These are phyloP conservation scores for Tylopilus cervinicoccineus DNA, from an alignment of 768 basidiomycete species.

Conservation along the genomic window DNA sequence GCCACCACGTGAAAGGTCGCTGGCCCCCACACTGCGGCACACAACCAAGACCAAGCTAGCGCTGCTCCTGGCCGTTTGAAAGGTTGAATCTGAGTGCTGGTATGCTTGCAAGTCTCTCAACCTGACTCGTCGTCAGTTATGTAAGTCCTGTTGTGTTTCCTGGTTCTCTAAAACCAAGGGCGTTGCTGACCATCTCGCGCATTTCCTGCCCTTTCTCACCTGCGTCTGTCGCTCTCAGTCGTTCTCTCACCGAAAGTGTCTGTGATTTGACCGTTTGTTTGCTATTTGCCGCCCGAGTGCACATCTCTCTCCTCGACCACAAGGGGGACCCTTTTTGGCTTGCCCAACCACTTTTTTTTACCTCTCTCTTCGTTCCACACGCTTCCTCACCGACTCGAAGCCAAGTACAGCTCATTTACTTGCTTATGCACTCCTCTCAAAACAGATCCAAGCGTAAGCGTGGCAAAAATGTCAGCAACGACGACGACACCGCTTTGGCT, in stretches of 20 bases:
- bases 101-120: conserved; percentile 30
- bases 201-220: conserved; percentile 18
- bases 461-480: conserved; percentile 47
- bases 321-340: conserved; percentile 26
- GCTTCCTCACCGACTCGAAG: conserved; percentile 17
- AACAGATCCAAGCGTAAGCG: conserved; percentile 49
- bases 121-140: conserved; percentile 29
- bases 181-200: conserved; percentile 20
- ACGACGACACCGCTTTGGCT: conserved; percentile 39
- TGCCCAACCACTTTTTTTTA: conserved; percentile 28
- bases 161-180: conserved; percentile 18
- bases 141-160: conserved; percentile 31
- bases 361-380: conserved; percentile 17
- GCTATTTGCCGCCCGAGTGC: conserved; percentile 23
- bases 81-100: conserved; percentile 28
- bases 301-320: conserved; percentile 22
- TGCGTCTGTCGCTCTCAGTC: conserved; percentile 19
- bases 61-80: conserved; percentile 17
- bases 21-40: conserved; percentile 18
- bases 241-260: conserved; percentile 18
- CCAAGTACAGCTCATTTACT: conserved; percentile 15
- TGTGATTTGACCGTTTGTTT: conserved; percentile 33
- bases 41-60: conserved; percentile 21
- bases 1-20: conserved; percentile 28
- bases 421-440: conserved; percentile 37